Base-by-base conservation (phyloP, 1,284 basidiomycete genomes). In the Agroathelia rolfsii region DNA sequence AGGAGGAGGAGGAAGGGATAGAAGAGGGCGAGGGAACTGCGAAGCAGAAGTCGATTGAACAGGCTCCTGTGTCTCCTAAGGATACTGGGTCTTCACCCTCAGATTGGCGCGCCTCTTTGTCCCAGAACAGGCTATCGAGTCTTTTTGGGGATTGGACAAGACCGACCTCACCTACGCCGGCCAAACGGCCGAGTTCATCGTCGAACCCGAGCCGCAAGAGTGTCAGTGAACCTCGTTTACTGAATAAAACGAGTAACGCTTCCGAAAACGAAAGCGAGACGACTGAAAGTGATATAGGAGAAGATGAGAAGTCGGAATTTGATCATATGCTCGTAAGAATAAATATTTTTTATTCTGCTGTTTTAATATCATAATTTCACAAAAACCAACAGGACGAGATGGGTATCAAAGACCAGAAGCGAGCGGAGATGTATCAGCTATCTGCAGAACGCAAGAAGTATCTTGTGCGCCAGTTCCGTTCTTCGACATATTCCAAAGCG, bases 361-460 rank as follows among this genome's bases (percentile, higher is more conserved):
- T 11, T 17, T 24, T n/a, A 20, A 14, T 22, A 34, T 15, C 19
- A 13, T 20, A 20, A 29, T 18, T 36, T 22, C 30, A 26, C 5
- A 35, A 21, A n/a, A 30, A 32, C 52, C 25, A 18, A 3, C 34
- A 79, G 83, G 71, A 82, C 41, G 69, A 76, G n/a, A 50, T 87
- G 14, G 84, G 75, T 8, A 52, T 90, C 37, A 86, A 83, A 49
- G 80, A 74, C 10, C 65, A 72, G 1, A 73, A 73, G 43, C 69
- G 83, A 27, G 61, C 61, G 5, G 69, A 66, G 1, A 83, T 90
- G 76, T 62, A 75, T 37, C 57, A 68, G 3, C 55, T 92, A 10
- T 58, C 83, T 0, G 41, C 55, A 5, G 72, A 80, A 34, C 74
- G 80, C 46, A 86, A 85, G 55, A 67, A 64, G 28, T 80, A 77